phyloP scores from a whole-genome alignment of 139 green algal genomes.

The Spirogloea muscicola region DNA sequence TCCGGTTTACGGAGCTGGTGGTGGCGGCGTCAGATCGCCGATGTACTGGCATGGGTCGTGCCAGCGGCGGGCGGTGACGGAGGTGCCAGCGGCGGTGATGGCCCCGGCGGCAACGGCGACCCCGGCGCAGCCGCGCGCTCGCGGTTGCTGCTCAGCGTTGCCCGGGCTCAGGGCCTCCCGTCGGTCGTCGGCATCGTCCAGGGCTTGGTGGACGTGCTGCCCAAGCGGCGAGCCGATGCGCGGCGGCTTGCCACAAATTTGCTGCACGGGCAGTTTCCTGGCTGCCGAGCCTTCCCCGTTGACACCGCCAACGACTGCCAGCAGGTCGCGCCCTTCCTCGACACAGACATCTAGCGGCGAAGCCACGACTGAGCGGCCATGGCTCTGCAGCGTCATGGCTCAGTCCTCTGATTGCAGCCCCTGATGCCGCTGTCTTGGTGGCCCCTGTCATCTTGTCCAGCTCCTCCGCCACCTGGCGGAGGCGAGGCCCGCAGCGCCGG shows the following conservation, averaged over 20 bases:
- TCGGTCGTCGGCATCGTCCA: slow-evolving; percentile 14
- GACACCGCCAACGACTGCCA: slow-evolving; percentile 26
- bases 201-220: background rate
- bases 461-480: slow-evolving; percentile 37
- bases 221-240: slow-evolving; percentile 19
- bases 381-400: background rate
- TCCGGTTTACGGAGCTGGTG: background rate
- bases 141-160: slow-evolving; percentile 9
- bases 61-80: too few relatives aligned
- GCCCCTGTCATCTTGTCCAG: slow-evolving; percentile 1
- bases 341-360: too few relatives aligned
- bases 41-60: background rate
- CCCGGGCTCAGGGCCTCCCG: slow-evolving; percentile 15
- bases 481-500: background rate
- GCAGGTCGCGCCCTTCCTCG: too few relatives aligned
- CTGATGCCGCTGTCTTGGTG: background rate
- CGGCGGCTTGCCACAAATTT: slow-evolving; percentile 28
- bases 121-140: background rate
- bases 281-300: background rate
- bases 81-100: background rate
- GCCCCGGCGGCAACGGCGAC: background rate
- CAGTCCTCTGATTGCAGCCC: background rate
- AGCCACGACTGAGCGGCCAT: background rate
- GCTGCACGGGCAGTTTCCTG: slow-evolving; percentile 26
- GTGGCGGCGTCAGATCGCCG: background rate